Evolutionary conservation across 73 alveolate genomes (phyloP).

Genomic region (Tetrahymena borealis): DNA sequence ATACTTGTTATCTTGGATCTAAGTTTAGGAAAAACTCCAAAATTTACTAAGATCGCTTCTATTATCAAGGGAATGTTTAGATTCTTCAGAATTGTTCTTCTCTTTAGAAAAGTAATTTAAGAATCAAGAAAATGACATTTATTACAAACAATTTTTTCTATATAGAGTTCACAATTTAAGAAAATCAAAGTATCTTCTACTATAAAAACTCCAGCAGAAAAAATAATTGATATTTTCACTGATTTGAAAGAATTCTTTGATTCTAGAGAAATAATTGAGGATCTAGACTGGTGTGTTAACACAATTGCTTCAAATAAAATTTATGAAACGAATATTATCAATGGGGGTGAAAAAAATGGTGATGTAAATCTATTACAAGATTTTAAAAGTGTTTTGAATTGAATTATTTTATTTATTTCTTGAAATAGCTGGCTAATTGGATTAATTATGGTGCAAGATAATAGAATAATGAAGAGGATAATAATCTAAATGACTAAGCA

Average conservation of each 20-base stretch:
- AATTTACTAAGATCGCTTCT: slow-evolving; percentile 14
- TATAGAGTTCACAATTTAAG: not conserved
- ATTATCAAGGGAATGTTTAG: slow-evolving; percentile 22
- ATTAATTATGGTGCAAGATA: not conserved
- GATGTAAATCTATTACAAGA: not conserved
- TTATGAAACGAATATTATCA: slow-evolving; percentile 15
- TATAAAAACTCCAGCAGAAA: slow-evolving; percentile 38
- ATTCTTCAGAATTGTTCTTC: slow-evolving; percentile 34
- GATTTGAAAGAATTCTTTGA: slow-evolving; percentile 37
- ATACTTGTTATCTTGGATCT: slow-evolving; percentile 14
- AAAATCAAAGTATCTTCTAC: not conserved
- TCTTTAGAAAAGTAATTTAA: slow-evolving; percentile 18
- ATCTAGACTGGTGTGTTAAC: slow-evolving; percentile 26
- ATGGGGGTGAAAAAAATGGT: slow-evolving; percentile 1
- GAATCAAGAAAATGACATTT: not conserved
- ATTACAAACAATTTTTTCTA: not conserved
- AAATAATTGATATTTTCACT: slow-evolving; percentile 9
- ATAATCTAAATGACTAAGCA: not conserved
- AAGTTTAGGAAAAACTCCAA: not conserved
- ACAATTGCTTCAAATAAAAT: slow-evolving; percentile 19
- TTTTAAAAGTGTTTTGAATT: not conserved
- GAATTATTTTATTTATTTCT: not conserved
- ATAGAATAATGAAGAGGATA: not conserved
- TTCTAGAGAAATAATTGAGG: slow-evolving; percentile 5
- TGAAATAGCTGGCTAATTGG: not conserved